phyloP scores from a whole-genome alignment of 495 filamentous ascomycete species.

The Trichoderma parareesei region DNA sequence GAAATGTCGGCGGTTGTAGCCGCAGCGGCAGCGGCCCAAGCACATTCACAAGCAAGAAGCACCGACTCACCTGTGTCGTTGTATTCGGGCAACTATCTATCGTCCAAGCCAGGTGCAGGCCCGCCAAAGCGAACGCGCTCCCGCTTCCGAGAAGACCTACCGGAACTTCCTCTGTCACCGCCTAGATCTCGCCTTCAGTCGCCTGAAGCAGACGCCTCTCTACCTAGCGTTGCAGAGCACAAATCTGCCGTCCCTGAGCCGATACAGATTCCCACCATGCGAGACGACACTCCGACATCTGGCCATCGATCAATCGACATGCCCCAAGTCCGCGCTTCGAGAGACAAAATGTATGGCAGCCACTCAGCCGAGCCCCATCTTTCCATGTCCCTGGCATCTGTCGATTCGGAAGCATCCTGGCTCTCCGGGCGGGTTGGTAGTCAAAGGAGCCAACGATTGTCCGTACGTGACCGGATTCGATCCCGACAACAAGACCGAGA shows the following conservation, averaged over 20 bases:
- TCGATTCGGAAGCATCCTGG: conserved; percentile 91
- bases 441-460: conserved; percentile 30
- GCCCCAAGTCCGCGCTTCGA: conserved; percentile 40
- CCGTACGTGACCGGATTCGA: conserved; percentile 18
- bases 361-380: conserved; percentile 35
- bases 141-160: conserved; percentile 88
- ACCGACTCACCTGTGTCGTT: not conserved
- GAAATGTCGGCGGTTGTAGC: conserved; percentile 40
- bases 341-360: conserved; percentile 2
- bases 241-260: conserved; percentile 10
- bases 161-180: conserved; percentile 73
- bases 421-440: conserved; percentile 56
- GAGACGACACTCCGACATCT: conserved; percentile 41
- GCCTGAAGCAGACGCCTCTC: conserved; percentile 45
- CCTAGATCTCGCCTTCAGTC: conserved; percentile 75
- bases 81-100: conserved; percentile 19
- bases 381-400: conserved; percentile 64
- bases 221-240: conserved; percentile 19
- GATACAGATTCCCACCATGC: conserved; percentile 17
- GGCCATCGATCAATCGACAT: conserved; percentile 39
- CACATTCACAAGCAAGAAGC: conserved; percentile 22
- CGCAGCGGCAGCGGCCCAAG: not conserved
- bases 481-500: conserved; percentile 23
- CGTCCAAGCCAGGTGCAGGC: conserved; percentile 31
- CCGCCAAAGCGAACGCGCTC: conserved; percentile 70